Percentiles rank a stretch among this genome's conserved stretches.
These are phyloP conservation scores for Soucietia sequanensis DNA, from an alignment of 805 yeast species.

Conservation along the genomic window DNA sequence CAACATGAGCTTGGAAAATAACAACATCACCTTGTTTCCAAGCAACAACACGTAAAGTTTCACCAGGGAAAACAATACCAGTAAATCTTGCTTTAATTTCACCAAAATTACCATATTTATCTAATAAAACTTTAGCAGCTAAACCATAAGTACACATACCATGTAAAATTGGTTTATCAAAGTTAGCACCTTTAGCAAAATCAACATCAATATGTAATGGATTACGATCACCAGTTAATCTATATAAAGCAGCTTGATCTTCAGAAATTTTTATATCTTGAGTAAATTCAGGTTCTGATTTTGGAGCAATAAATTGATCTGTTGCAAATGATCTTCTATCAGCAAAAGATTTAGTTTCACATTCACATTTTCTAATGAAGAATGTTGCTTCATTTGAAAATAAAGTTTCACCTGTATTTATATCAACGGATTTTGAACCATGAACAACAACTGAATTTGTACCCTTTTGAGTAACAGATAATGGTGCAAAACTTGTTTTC, in stretches of 20 bases:
- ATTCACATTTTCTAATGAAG: constrained; percentile 76
- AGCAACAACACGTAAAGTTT: constrained; percentile 72
- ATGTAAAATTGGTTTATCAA: constrained; percentile 84
- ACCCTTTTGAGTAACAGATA: constrained; percentile 80
- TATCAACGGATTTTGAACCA: constrained; percentile 69
- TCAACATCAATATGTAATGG: constrained; percentile 94
- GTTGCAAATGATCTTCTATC: constrained; percentile 61
- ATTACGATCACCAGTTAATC: constrained; percentile 91
- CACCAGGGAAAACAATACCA: constrained; percentile 93
- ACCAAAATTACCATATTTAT: constrained; percentile 74
- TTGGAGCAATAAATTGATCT: constrained; percentile 61
- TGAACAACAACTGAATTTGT: constrained; percentile 78
- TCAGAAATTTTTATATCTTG: constrained; percentile 53
- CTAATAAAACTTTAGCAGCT: constrained; percentile 69
- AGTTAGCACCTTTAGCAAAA: constrained; percentile 85
- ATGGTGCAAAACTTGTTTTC: constrained; percentile 60
- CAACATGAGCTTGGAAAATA: constrained; percentile 76
- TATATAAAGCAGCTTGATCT: constrained; percentile 85
- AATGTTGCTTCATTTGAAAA: constrained; percentile 82
- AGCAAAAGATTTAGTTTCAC: constrained; percentile 45
- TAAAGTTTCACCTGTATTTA: constrained; percentile 61
- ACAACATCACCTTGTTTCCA: constrained; percentile 79
- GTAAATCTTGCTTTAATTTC: constrained; percentile 90
- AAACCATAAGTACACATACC: constrained; percentile 90
- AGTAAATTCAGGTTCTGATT: constrained; percentile 64